Evolutionary conservation across 73 alveolate genomes (phyloP).

Genomic region (Paramecium primaurelia): DNA sequence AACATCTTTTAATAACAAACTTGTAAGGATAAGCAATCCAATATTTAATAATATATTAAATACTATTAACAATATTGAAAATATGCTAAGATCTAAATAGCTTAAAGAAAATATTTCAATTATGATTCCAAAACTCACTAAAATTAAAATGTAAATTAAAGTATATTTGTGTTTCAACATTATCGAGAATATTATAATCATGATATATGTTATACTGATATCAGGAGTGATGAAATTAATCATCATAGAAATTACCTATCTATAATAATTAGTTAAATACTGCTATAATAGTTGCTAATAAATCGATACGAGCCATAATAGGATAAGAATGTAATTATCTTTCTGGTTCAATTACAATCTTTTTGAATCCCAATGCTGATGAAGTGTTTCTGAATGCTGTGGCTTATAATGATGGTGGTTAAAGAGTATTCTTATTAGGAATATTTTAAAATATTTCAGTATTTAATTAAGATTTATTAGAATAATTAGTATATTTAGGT

Average conservation of each 20-base stretch:
- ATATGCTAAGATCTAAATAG: not conserved
- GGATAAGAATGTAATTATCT: not conserved
- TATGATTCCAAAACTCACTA: not conserved
- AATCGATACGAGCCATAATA: not conserved
- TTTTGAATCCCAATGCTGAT: not conserved
- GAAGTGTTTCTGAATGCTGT: conserved; percentile 15
- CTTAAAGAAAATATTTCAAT: not conserved
- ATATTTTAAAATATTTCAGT: not conserved
- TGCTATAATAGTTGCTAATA: not conserved
- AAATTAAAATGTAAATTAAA: not conserved
- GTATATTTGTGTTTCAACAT: not conserved
- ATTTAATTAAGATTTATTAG: not conserved
- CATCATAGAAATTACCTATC: not conserved
- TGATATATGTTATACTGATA: not conserved
- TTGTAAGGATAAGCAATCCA: not conserved
- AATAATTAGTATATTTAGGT: not conserved
- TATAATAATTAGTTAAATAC: not conserved
- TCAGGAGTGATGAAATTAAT: not conserved
- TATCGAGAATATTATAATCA: not conserved
- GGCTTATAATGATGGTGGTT: not conserved
- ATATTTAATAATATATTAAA: not conserved
- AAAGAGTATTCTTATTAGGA: not conserved
- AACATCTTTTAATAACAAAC: not conserved
- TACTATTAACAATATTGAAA: not conserved
- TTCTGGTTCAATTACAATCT: not conserved